Evolutionary conservation across 2,329 filamentous ascomycete genomes (phyloP), one percentile per base, ranked within the genome.

Genomic region (Sclerotinia minor): DNA sequence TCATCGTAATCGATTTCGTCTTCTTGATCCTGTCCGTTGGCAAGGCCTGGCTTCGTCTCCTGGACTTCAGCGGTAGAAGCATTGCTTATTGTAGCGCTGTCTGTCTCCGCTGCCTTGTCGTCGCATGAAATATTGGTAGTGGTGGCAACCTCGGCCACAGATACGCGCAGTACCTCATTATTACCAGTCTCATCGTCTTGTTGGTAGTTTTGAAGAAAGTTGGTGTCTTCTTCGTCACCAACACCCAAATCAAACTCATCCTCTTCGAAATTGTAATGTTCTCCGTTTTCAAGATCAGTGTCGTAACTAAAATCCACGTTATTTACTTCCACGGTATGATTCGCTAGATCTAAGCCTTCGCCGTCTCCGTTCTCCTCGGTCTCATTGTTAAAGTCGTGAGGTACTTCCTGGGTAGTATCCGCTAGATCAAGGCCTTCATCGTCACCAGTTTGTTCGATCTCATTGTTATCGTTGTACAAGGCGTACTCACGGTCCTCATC

Each of bases 1-100:
- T 76, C 72, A 38, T 75, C 74, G 47, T 76, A 76, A 54, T 72
- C 72, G 61, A 76, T 74, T 70, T 76, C 75, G 66, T 77, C 75
- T 53, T 71, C 70, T 53, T 72, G 52, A 35, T 72, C 69, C 32
- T 67, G 67, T n/a, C 75, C 66, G 19, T 50, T 67, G 47, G 75
- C 72, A 13, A 75, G 71, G 41, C 76, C 75, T 52, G 77, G 76
- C 65, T 80, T 78, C 58, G 63, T 63, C 19, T 55, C 67, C 59
- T 64, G 59, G 8, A 41, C n/a, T 32, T 67, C 65, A 29, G 49
- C 38, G 24, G 49, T 55, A 7, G 65, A 67, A 24, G 49, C 65
- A 49, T 67, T 67, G 35, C 66, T 78, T 60, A 74, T 75, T 13
- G 78, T 75, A 15, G 78, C 79, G 26, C 74, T 76, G 67, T 74